A percentile compares a stretch with the other conserved stretches of the same genome.
Evolutionary conservation across 495 filamentous ascomycete species (phyloP).

Genomic region (Daldinia concentrica): DNA sequence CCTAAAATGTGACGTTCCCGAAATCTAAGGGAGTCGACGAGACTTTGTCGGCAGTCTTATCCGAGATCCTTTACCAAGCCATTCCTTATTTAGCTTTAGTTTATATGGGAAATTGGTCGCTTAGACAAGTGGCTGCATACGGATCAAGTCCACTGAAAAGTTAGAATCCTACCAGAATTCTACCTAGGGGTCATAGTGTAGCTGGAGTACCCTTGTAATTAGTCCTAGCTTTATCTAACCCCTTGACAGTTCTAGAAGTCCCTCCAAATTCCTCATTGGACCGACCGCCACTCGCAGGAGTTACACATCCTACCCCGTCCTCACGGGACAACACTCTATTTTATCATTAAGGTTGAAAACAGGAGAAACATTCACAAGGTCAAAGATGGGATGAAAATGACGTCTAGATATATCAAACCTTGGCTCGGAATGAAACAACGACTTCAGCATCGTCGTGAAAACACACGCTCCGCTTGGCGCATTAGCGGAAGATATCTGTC

Average conservation of each 20-base stretch:
- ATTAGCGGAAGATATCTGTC: constrained; percentile 20
- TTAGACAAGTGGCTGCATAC: constrained; percentile 23
- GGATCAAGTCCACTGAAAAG: constrained; percentile 12
- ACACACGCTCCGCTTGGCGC: constrained; percentile 22
- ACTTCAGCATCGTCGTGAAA: constrained; percentile 3
- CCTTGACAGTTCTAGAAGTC: constrained; percentile 34
- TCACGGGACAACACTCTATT: constrained; percentile 12
- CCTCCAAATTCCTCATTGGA: constrained; percentile 16
- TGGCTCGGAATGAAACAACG: constrained; percentile 22
- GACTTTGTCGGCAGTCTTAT: constrained; percentile 27
- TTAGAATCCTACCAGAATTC: constrained; percentile 10
- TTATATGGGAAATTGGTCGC: constrained; percentile 12
- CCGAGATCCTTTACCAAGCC: constrained; percentile 26
- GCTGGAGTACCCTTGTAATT: constrained; percentile 7
- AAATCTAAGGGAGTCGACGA: neutral
- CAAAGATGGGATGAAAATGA: constrained; percentile 41
- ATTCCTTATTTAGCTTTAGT: constrained; percentile 17
- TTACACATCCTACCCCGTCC: constrained; percentile 18
- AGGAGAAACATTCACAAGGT: constrained; percentile 34
- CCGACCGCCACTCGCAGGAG: neutral
- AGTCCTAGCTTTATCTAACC: constrained; percentile 13
- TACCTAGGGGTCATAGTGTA: constrained; percentile 7
- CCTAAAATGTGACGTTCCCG: constrained; percentile 7
- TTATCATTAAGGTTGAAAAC: constrained; percentile 34
- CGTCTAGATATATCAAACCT: constrained; percentile 6